A percentile compares a stretch with the other conserved stretches of the same genome.
Evolutionary conservation across 1,284 basidiomycete genomes (phyloP).

Genomic region (Athelia sp.): DNA sequence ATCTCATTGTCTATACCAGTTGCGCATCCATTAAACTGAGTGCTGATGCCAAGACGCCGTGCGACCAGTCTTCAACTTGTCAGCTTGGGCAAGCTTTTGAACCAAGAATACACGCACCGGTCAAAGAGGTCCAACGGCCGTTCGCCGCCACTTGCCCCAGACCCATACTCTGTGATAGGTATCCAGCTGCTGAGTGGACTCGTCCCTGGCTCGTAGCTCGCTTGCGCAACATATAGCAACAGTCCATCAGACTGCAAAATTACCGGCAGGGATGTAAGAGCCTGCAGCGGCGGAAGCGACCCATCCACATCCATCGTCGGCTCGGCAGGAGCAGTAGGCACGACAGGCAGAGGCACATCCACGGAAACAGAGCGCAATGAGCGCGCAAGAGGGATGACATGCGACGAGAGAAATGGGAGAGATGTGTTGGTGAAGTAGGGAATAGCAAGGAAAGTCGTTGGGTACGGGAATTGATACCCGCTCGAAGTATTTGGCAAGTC

Average conservation of each 20-base stretch:
- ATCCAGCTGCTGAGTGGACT: slow-evolving; percentile 77
- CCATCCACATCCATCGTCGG: slow-evolving; percentile 37
- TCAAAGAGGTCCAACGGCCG: neutral
- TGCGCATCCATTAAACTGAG: slow-evolving; percentile 6
- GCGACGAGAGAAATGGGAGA: slow-evolving; percentile 37
- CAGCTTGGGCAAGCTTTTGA: too few species aligned
- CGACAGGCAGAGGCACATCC: slow-evolving; percentile 29
- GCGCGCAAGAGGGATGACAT: slow-evolving; percentile 58
- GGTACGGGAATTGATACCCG: slow-evolving; percentile 58
- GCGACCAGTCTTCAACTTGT: too few species aligned
- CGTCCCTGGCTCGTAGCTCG: slow-evolving; percentile 71
- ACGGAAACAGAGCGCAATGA: slow-evolving; percentile 38
- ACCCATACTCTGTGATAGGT: slow-evolving; percentile 34
- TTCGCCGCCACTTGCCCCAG: neutral
- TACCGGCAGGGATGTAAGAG: slow-evolving; percentile 18
- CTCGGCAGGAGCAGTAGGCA: slow-evolving; percentile 14
- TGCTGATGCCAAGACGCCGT: neutral
- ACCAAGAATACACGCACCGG: too few species aligned
- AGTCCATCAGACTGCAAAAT: slow-evolving; percentile 59
- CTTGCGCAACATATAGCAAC: slow-evolving; percentile 68
- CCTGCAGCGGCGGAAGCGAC: slow-evolving; percentile 2
- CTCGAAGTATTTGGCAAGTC: slow-evolving; percentile 13
- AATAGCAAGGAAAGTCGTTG: slow-evolving; percentile 59
- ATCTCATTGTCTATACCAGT: slow-evolving; percentile 44
- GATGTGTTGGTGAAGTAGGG: slow-evolving; percentile 66